Conservation (phyloP, 2,329 filamentous ascomycete species). For the Chrysosporium queenslandicum region DNA sequence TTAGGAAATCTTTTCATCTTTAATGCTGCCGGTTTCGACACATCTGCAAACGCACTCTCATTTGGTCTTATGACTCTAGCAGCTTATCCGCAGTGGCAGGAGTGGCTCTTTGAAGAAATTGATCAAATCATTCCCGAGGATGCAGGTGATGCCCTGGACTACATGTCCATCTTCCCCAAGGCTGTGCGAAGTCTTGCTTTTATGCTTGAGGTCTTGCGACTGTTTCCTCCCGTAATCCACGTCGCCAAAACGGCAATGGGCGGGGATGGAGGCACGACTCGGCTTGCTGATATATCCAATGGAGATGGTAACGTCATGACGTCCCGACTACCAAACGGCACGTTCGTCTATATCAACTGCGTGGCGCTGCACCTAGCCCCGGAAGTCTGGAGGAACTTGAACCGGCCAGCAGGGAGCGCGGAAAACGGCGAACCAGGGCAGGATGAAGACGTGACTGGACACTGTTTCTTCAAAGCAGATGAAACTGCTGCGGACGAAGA, state of each 20-base stretch:
- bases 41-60: constrained; percentile 42
- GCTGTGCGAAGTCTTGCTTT: constrained; percentile 39
- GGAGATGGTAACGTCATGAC: background rate
- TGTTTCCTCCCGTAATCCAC: background rate
- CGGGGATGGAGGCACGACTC: background rate
- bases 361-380: background rate
- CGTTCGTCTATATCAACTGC: background rate
- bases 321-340: background rate
- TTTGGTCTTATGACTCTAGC: constrained; percentile 43
- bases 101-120: constrained; percentile 45
- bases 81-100: constrained; percentile 41
- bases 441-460: background rate
- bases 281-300: background rate
- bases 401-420: background rate
- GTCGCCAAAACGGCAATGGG: background rate
- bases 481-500: background rate
- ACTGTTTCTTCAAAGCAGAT: background rate
- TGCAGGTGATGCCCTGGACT: constrained; percentile 25
- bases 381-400: background rate
- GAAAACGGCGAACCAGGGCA: background rate
- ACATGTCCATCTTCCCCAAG: constrained; percentile 37
- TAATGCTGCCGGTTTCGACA: constrained; percentile 41
- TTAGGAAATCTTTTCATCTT: constrained; percentile 41
- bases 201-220: constrained; percentile 32
- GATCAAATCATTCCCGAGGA: constrained; percentile 25